phyloP scores from a whole-genome alignment of 306 rosid species.

The Begonia loranthoides region DNA sequence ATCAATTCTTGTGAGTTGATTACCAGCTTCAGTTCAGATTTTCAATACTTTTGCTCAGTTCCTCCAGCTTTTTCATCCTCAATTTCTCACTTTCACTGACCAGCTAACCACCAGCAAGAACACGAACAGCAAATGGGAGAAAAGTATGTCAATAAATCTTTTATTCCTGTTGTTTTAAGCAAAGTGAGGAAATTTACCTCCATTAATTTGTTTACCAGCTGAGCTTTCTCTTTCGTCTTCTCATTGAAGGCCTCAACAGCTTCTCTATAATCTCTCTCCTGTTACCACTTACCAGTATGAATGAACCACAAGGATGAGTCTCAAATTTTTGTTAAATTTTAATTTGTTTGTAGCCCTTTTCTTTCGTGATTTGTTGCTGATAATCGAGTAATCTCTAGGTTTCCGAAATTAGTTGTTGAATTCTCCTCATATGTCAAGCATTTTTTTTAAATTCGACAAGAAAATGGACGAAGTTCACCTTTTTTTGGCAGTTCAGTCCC shows the following conservation, averaged over 20 bases:
- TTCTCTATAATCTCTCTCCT: slow-evolving; percentile 94
- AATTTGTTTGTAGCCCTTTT: no score
- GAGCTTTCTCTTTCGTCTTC: slow-evolving; percentile 71
- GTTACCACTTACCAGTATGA: slow-evolving; percentile 1
- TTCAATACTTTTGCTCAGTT: slow-evolving; percentile 70
- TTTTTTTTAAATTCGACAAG: no score
- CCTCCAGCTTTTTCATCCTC: slow-evolving; percentile 95
- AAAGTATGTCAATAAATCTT: no score
- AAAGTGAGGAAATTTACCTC: slow-evolving; percentile 25
- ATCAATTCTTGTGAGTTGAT: no score
- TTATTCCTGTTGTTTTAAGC: no score
- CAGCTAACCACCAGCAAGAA: slow-evolving; percentile 14
- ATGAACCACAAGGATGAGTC: no score
- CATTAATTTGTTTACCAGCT: slow-evolving; percentile 30
- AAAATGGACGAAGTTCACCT: slow-evolving; percentile 28
- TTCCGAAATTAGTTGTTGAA: no score
- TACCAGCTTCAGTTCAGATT: slow-evolving; percentile 21
- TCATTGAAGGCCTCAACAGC: slow-evolving; percentile 77
- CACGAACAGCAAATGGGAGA: no score
- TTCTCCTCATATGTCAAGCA: no score
- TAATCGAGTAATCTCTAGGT: background rate
- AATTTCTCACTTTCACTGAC: slow-evolving; percentile 37
- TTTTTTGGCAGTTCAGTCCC: slow-evolving; percentile 78
- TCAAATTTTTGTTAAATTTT: no score
- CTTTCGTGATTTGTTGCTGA: no score